Percentiles rank a stretch among this genome's conserved stretches.
Evolutionary conservation across 2,329 filamentous ascomycete species (phyloP).

Genomic region (Nigrospora osmanthi): DNA sequence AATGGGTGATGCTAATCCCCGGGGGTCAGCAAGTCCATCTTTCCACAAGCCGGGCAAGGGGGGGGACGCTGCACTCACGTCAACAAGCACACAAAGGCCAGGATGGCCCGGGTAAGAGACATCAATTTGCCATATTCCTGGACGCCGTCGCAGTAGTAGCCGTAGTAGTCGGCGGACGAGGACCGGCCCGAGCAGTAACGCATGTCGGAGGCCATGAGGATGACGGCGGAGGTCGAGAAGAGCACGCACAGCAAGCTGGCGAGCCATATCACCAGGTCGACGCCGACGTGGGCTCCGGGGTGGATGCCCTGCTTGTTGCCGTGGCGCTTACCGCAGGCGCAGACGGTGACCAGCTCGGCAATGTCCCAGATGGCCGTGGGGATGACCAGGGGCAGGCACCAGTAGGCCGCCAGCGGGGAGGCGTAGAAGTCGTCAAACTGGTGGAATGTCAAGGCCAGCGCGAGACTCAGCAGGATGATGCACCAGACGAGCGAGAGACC

Average conservation of each 20-base stretch:
- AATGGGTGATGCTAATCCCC: conserved; percentile 3
- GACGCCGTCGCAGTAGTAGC: not conserved
- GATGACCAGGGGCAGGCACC: conserved; percentile 1
- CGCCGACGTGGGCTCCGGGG: conserved; percentile 6
- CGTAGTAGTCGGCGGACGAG: not conserved
- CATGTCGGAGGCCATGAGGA: not conserved
- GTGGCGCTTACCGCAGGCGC: conserved; percentile 2
- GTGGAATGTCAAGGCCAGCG: not conserved
- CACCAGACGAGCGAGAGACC: conserved; percentile 2
- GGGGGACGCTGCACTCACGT: not conserved
- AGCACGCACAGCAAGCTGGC: conserved; percentile 1
- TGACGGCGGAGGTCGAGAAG: not conserved
- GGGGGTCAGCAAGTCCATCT: not conserved
- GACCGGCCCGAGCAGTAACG: not conserved
- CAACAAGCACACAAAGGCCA: conserved; percentile 4
- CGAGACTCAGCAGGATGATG: conserved; percentile 1
- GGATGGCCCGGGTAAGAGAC: not conserved
- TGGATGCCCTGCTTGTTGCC: conserved; percentile 2
- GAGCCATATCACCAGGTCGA: conserved; percentile 4
- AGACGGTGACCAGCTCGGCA: conserved; percentile 4
- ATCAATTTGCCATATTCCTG: not conserved
- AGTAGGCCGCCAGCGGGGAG: not conserved
- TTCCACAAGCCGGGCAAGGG: not conserved
- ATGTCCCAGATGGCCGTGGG: conserved; percentile 2
- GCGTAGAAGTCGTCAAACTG: not conserved